phyloP scores from a whole-genome alignment of 129 eudicot species.

The Helianthus tuberosus region DNA sequence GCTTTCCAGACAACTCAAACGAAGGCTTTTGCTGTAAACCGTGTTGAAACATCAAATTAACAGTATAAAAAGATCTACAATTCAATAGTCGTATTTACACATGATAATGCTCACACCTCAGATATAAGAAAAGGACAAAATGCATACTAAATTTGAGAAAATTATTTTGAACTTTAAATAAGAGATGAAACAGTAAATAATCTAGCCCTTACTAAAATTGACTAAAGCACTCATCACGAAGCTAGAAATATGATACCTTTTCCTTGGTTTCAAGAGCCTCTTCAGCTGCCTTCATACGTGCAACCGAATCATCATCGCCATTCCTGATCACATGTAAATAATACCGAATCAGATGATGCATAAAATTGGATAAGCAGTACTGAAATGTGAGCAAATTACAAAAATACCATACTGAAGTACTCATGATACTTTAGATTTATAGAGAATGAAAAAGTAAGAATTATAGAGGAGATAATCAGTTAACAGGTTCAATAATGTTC shows the following conservation, averaged over 20 bases:
- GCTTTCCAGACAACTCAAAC: conserved; percentile 97
- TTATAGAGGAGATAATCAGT: conserved; percentile 9
- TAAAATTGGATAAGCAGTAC: conserved; percentile 2
- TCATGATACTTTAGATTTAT: conserved; percentile 1
- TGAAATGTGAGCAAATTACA: conserved; percentile 12
- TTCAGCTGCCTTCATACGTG: conserved; percentile 84
- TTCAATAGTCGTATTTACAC: conserved; percentile 5
- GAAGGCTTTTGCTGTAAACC: conserved; percentile 92
- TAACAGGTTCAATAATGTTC: conserved; percentile 5
- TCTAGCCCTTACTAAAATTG: not conserved
- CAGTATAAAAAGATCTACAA: conserved; percentile 10
- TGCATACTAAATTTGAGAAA: not conserved
- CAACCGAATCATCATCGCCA: conserved; percentile 69
- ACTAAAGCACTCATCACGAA: conserved; percentile 8
- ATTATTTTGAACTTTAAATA: not conserved
- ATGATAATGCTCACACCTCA: conserved; percentile 9
- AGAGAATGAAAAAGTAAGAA: not conserved
- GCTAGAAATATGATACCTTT: conserved; percentile 51
- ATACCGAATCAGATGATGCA: conserved; percentile 20
- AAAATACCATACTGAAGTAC: conserved; percentile 7
- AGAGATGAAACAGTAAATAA: not conserved
- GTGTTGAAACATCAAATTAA: conserved; percentile 2
- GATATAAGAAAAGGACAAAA: not conserved
- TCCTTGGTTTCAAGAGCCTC: conserved; percentile 80
- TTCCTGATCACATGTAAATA: conserved; percentile 52